These are phyloP conservation scores for Marchantia polymorpha DNA, from an alignment of 225 moss, liverwort and hornwort genomes.

Conservation along the genomic window DNA sequence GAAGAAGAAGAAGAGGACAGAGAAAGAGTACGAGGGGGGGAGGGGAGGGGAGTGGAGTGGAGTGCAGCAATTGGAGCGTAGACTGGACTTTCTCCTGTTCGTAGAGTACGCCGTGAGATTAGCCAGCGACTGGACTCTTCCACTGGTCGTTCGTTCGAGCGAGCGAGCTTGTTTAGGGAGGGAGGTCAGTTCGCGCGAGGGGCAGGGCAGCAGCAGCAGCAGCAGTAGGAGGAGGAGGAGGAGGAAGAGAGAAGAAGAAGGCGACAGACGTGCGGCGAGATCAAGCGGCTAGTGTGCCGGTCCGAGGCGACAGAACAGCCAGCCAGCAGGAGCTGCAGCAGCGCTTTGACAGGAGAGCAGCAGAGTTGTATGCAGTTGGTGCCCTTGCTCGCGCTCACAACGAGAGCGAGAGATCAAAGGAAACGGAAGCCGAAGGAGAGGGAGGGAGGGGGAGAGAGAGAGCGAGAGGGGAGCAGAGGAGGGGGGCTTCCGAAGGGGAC, in stretches of 20 bases:
- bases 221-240: too few species aligned
- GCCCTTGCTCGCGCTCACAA: neutral
- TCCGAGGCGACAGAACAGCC: neutral
- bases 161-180: too few species aligned
- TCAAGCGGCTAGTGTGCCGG: neutral
- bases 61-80: too few species aligned
- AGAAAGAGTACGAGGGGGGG: neutral
- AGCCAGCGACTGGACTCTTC: neutral
- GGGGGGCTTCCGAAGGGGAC: neutral
- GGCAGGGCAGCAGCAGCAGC: too few species aligned
- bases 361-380: slow-evolving; percentile 4
- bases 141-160: too few species aligned
- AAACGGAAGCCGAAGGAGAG: too few species aligned
- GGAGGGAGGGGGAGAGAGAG: neutral
- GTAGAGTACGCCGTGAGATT: neutral
- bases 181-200: too few species aligned
- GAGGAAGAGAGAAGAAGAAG: too few species aligned
- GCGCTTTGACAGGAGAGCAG: neutral
- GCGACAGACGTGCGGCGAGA: neutral
- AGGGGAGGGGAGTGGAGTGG: too few species aligned
- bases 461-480: too few species aligned
- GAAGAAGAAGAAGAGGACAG: neutral
- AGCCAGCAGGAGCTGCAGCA: neutral
- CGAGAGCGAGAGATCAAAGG: neutral
- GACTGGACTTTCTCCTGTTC: neutral